Percentiles rank a stretch among this genome's conserved stretches.
Evolutionary conservation across 1,284 basidiomycete species (phyloP).

Genomic region (Puccinia coronata): DNA sequence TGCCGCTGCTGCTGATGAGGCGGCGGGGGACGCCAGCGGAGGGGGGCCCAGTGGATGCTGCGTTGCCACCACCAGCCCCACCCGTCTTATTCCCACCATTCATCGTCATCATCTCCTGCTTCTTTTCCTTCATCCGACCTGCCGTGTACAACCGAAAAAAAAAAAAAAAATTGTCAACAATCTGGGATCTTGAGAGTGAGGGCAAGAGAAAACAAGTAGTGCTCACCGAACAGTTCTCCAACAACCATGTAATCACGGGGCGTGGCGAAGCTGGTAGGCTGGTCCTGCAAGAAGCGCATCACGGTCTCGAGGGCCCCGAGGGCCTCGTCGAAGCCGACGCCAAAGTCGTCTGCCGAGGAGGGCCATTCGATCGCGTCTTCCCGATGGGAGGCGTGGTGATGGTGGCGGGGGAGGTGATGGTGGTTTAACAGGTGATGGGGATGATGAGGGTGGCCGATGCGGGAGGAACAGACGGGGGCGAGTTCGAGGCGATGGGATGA

Average conservation of each 20-base stretch:
- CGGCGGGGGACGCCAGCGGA: not conserved
- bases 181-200: not conserved
- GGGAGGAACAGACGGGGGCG: constrained; percentile 38
- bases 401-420: too few species aligned
- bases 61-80: not conserved
- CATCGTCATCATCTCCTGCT: constrained; percentile 36
- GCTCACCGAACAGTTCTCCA: constrained; percentile 48
- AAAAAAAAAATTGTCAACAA: not conserved
- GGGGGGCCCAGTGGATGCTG: not conserved
- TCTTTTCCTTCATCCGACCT: constrained; percentile 49
- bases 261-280: constrained; percentile 45
- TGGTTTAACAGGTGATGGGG: too few species aligned
- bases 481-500: constrained; percentile 19
- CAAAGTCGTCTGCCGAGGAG: not conserved
- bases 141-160: too few species aligned
- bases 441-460: constrained; percentile 3
- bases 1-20: not conserved
- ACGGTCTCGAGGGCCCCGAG: constrained; percentile 37
- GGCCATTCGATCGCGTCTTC: constrained; percentile 29
- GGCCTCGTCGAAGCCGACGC: constrained; percentile 43
- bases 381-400: not conserved
- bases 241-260: constrained; percentile 49
- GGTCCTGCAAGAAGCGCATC: constrained; percentile 47
- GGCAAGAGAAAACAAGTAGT: not conserved
- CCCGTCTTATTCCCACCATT: not conserved